Evolutionary conservation across 345 rosid species (phyloP).

Genomic region (Clarkia xantiana): DNA sequence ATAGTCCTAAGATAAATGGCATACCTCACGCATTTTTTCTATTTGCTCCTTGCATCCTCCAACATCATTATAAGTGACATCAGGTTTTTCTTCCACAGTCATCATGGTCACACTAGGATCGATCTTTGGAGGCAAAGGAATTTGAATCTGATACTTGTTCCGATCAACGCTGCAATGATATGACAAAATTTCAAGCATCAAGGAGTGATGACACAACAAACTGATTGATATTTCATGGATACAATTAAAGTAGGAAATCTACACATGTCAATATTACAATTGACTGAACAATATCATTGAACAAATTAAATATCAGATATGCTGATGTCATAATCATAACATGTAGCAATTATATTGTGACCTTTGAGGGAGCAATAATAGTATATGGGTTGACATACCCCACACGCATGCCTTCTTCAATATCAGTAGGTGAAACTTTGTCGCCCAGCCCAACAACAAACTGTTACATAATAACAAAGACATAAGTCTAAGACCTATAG

Average conservation of each 20-base stretch:
- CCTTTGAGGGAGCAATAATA: background rate
- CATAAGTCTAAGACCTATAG: no score
- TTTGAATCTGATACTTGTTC: slow-evolving; percentile 94
- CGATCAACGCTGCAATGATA: slow-evolving; percentile 64
- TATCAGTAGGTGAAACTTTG: slow-evolving; percentile 91
- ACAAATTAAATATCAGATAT: no score
- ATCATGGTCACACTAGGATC: slow-evolving; percentile 99
- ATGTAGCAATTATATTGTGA: no score
- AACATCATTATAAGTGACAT: slow-evolving; percentile 93
- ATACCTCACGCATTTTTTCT: slow-evolving; percentile 91
- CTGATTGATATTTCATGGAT: no score
- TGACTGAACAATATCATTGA: no score
- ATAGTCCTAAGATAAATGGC: slow-evolving; percentile 6
- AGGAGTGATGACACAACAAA: background rate
- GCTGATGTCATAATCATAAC: no score
- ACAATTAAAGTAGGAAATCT: no score
- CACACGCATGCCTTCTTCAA: slow-evolving; percentile 98
- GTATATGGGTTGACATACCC: slow-evolving; percentile 37
- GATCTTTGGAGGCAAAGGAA: slow-evolving; percentile 94
- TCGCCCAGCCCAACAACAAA: slow-evolving; percentile 98
- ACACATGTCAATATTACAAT: no score
- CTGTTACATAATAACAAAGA: slow-evolving; percentile 16
- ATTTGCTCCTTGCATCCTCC: slow-evolving; percentile 98
- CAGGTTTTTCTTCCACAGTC: slow-evolving; percentile 98
- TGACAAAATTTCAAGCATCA: background rate